Evolutionary conservation across 78 protist species (phyloP).

Genomic region (Dictyostelium brefeldianum): DNA sequence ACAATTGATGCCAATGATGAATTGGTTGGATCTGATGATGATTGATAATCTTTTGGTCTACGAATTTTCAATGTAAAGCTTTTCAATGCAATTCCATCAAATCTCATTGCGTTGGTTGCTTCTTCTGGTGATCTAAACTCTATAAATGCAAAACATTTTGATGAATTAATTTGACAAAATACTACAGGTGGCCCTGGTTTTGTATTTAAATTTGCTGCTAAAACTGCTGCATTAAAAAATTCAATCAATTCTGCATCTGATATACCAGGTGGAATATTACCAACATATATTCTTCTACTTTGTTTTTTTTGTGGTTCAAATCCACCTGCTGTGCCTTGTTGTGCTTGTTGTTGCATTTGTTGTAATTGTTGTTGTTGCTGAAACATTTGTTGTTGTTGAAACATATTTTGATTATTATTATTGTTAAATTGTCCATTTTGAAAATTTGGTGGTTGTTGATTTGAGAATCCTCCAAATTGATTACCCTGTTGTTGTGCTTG

Average conservation of each 20-base stretch:
- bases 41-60: slow-evolving; percentile 84
- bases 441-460: not conserved
- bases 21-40: not conserved
- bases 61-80: slow-evolving; percentile 78
- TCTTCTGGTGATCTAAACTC: slow-evolving; percentile 84
- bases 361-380: not conserved
- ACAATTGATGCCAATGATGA: slow-evolving; percentile 27
- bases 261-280: slow-evolving; percentile 82
- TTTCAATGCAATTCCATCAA: slow-evolving; percentile 76
- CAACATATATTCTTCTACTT: slow-evolving; percentile 76
- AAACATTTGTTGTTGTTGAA: not conserved
- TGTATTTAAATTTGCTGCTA: slow-evolving; percentile 15
- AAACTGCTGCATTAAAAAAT: slow-evolving; percentile 72
- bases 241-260: slow-evolving; percentile 70
- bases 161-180: slow-evolving; percentile 49
- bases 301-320: slow-evolving; percentile 48
- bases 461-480: not conserved
- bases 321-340: not conserved
- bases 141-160: slow-evolving; percentile 80
- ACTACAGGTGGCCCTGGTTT: slow-evolving; percentile 63
- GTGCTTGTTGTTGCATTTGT: not conserved
- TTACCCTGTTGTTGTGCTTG: not conserved
- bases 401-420: not conserved
- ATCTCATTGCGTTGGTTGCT: slow-evolving; percentile 80
- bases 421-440: not conserved